Conservation (phyloP, 768 basidiomycete species). For the Auricularia auricula-judae region DNA sequence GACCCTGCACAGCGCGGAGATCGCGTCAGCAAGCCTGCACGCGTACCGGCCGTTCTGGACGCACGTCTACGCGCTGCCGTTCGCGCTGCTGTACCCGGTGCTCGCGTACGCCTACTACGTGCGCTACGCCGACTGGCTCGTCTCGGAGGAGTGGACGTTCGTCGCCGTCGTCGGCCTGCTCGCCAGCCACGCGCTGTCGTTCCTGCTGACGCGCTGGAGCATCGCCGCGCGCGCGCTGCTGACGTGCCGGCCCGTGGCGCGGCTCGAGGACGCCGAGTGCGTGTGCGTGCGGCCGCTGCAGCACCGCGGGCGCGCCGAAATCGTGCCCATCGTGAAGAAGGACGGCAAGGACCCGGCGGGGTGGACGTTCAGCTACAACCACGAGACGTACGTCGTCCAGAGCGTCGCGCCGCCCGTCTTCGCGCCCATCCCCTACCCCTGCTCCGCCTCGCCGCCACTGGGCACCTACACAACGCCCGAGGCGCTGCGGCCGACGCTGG, state of each 20-base stretch:
- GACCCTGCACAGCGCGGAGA: constrained; percentile 53
- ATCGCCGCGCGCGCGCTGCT: constrained; percentile 66
- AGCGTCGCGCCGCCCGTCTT: constrained; percentile 46
- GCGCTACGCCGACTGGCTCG: constrained; percentile 82
- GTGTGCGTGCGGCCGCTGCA: constrained; percentile 70
- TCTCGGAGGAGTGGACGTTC: constrained; percentile 97
- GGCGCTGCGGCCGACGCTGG: constrained; percentile 18
- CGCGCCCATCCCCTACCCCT: constrained; percentile 79
- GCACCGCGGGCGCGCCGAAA: constrained; percentile 83
- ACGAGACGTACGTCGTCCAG: constrained; percentile 80
- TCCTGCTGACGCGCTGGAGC: constrained; percentile 86
- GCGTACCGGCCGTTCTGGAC: constrained; percentile 54
- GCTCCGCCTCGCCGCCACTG: constrained; percentile 56
- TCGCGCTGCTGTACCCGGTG: constrained; percentile 70
- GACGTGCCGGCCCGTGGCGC: constrained; percentile 59
- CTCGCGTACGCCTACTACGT: constrained; percentile 87
- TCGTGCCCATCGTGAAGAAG: constrained; percentile 65
- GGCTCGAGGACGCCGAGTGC: constrained; percentile 62
- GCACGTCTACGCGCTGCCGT: constrained; percentile 66
- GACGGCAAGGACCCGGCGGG: constrained; percentile 35
- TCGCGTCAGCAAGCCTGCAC: constrained; percentile 55
- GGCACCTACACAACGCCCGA: constrained; percentile 42
- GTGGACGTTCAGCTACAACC: constrained; percentile 89
- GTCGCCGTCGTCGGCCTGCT: constrained; percentile 79
- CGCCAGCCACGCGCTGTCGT: constrained; percentile 83